A percentile compares a stretch with the other conserved stretches of the same genome.
phyloP scores from a whole-genome alignment of 2,329 filamentous ascomycete genomes.

The Mycosphaerelloides madeirae region DNA sequence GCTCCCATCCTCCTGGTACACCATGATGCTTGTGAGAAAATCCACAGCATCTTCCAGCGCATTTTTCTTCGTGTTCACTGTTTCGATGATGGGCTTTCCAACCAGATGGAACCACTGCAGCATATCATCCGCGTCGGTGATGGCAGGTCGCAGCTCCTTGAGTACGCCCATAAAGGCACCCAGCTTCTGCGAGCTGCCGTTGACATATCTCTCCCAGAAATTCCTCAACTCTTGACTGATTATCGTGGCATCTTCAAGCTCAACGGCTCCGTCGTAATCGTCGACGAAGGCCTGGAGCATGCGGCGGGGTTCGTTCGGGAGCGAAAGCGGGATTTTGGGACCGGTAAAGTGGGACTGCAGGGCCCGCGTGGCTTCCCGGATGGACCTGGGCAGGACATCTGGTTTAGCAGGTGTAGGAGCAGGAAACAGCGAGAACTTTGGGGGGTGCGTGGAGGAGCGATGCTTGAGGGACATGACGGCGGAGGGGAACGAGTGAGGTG shows the following conservation, averaged over 20 bases:
- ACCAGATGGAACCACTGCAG: conserved; percentile 68
- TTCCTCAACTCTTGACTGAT: conserved; percentile 66
- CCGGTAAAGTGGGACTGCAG: conserved; percentile 43
- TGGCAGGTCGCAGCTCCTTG: conserved; percentile 57
- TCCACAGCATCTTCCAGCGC: conserved; percentile 61
- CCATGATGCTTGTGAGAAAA: conserved; percentile 61
- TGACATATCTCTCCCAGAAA: conserved; percentile 62
- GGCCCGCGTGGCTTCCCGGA: conserved; percentile 42
- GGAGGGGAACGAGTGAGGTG: too few relatives aligned
- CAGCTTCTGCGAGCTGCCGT: conserved; percentile 52
- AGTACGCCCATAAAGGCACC: conserved; percentile 66
- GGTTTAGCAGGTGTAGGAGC: too few relatives aligned
- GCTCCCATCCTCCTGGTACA: conserved; percentile 57
- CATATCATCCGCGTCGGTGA: conserved; percentile 59
- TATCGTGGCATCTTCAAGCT: conserved; percentile 63
- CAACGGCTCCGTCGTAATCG: conserved; percentile 51
- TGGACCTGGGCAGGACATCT: conserved; percentile 1
- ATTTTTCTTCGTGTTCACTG: conserved; percentile 57
- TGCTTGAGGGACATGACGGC: too few relatives aligned
- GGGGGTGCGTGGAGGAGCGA: too few relatives aligned
- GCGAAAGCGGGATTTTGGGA: conserved; percentile 46
- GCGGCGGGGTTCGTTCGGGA: conserved; percentile 54
- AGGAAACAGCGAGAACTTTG: neutral
- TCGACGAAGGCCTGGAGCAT: conserved; percentile 54
- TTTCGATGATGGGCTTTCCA: conserved; percentile 52